Percentiles rank a stretch among this genome's conserved stretches.
These are phyloP conservation scores for Leccinum incarnatum DNA, from an alignment of 768 basidiomycete species.

Conservation along the genomic window DNA sequence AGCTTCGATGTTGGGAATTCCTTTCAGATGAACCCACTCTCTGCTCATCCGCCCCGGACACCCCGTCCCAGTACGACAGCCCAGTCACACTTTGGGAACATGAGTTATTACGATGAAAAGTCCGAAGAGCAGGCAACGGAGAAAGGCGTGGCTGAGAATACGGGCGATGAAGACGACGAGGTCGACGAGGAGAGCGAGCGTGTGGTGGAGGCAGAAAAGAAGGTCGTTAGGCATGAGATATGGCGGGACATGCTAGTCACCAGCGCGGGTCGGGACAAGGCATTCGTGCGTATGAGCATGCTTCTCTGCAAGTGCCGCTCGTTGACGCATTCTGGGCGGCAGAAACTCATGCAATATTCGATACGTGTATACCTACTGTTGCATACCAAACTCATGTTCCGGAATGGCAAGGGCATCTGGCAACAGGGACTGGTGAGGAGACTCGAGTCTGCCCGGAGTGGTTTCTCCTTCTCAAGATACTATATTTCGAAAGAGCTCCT, in stretches of 20 bases:
- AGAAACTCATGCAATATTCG: conserved; percentile 89
- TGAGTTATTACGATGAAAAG: conserved; percentile 42
- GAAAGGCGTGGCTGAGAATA: conserved; percentile 13
- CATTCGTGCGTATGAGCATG: conserved; percentile 56
- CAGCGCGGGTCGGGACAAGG: conserved; percentile 80
- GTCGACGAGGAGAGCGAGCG: conserved; percentile 50
- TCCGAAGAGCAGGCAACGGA: conserved; percentile 35
- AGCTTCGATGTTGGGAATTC: conserved; percentile 57
- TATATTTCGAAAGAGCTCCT: conserved; percentile 5
- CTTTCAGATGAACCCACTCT: conserved; percentile 82
- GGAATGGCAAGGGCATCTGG: conserved; percentile 43
- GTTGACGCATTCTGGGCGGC: conserved; percentile 6
- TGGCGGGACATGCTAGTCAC: conserved; percentile 80
- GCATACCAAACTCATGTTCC: conserved; percentile 55
- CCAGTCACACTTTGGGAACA: conserved; percentile 25
- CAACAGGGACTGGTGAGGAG: conserved; percentile 57
- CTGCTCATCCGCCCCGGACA: conserved; percentile 75
- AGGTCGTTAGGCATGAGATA: conserved; percentile 61
- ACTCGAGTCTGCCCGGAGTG: conserved; percentile 50
- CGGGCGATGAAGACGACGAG: conserved; percentile 37
- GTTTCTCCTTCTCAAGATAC: conserved; percentile 75
- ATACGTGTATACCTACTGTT: conserved; percentile 72
- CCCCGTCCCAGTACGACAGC: conserved; percentile 42
- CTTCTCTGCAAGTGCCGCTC: neutral
- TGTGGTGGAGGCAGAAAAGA: conserved; percentile 42